Conservation (phyloP, 2,329 filamentous ascomycete genomes). For the Pyricularia sp. region DNA sequence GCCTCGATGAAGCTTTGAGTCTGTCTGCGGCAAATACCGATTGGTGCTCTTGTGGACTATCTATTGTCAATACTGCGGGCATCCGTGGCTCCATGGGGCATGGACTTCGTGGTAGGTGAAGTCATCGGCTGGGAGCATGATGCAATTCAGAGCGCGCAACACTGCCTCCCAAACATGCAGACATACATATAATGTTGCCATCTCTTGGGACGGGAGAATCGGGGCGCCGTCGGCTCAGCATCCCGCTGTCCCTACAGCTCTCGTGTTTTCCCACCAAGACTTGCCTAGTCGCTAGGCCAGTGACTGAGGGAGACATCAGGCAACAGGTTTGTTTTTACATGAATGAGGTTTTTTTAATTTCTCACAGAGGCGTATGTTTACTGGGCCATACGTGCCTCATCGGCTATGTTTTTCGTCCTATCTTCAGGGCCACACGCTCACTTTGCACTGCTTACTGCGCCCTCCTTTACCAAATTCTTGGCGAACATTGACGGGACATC, state of each 20-base stretch:
- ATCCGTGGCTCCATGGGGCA: not conserved
- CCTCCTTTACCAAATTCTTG: not conserved
- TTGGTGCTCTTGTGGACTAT: not conserved
- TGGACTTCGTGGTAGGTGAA: not conserved
- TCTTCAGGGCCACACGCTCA: not conserved
- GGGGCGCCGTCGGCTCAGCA: not conserved
- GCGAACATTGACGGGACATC: not conserved
- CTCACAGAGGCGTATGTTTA: not conserved
- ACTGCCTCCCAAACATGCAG: not conserved
- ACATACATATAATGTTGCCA: not conserved
- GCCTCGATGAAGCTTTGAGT: not conserved
- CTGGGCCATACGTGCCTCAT: not conserved
- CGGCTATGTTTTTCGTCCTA: not conserved
- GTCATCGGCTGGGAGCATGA: not conserved
- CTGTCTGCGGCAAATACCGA: not conserved
- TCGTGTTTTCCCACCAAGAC: not conserved
- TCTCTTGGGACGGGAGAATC: not conserved
- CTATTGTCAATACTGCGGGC: not conserved
- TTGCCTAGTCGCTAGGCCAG: not conserved
- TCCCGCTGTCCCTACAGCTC: not conserved
- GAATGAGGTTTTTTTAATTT: not conserved
- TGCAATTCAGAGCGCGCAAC: not conserved
- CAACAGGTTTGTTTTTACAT: not conserved
- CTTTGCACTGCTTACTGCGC: not conserved
- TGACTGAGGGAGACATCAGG: not conserved